Percentiles rank a stretch among this genome's conserved stretches.
phyloP scores from a whole-genome alignment of 2,329 filamentous ascomycete genomes.

The Harringtonia aguacate region DNA sequence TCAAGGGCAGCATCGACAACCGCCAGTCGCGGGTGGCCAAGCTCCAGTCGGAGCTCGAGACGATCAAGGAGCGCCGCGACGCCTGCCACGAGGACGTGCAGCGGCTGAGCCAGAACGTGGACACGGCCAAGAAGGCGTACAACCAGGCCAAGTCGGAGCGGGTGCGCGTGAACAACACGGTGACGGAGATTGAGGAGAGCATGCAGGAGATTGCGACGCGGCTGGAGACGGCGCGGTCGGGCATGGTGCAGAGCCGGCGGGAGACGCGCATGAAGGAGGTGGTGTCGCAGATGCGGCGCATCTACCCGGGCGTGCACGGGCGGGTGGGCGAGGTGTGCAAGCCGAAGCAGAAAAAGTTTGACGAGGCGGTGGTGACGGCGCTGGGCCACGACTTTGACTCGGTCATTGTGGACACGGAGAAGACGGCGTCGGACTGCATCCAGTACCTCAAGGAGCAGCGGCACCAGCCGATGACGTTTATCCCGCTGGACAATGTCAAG shows the following conservation, averaged over 20 bases:
- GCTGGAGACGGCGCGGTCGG: conserved; percentile 76
- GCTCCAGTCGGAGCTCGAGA: conserved; percentile 58
- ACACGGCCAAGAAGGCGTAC: conserved; percentile 81
- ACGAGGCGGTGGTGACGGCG: conserved; percentile 85
- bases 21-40: conserved; percentile 64
- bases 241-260: conserved; percentile 73
- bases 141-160: conserved; percentile 78
- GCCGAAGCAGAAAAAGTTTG: conserved; percentile 94
- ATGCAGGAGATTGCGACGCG: conserved; percentile 71
- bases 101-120: conserved; percentile 65
- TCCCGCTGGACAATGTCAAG: conserved; percentile 94
- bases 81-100: conserved; percentile 52
- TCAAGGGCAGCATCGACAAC: conserved; percentile 79
- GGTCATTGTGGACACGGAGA: conserved; percentile 89
- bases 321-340: conserved; percentile 86
- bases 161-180: conserved; percentile 66
- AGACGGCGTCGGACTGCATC: conserved; percentile 88
- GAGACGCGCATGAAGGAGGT: conserved; percentile 73
- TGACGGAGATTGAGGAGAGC: conserved; percentile 86
- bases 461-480: conserved; percentile 81
- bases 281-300: conserved; percentile 75
- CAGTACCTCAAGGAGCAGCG: conserved; percentile 88
- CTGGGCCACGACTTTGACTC: conserved; percentile 90
- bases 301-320: conserved; percentile 85
- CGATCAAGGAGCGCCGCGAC: conserved; percentile 57